A percentile compares a stretch with the other conserved stretches of the same genome.
Evolutionary conservation across 2,329 filamentous ascomycete species (phyloP).

Genomic region (Penicillium nordicum): DNA sequence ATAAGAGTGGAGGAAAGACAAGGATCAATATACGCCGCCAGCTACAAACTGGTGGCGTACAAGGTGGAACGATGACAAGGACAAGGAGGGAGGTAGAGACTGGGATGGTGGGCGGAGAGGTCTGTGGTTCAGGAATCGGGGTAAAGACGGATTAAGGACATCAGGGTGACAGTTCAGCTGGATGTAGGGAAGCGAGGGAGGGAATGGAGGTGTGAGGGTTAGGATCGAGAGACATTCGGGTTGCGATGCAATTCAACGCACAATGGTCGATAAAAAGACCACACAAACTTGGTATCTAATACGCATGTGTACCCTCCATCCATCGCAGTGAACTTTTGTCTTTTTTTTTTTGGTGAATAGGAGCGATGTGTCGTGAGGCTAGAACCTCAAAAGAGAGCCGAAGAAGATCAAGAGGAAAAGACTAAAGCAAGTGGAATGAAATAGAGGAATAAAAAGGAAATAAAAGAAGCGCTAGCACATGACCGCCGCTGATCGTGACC

Average conservation of each 20-base stretch:
- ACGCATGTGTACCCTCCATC: conserved; percentile 18
- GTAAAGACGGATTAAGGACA: conserved; percentile 2
- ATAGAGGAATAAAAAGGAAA: conserved; percentile 17
- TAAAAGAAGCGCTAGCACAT: conserved; percentile 26
- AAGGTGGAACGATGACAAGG: conserved; percentile 6
- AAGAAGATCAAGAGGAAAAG: conserved; percentile 9
- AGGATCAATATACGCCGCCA: conserved; percentile 4
- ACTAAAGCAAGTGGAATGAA: conserved; percentile 8
- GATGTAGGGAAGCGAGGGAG: conserved; percentile 1
- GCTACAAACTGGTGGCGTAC: not conserved
- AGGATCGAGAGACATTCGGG: conserved; percentile 12
- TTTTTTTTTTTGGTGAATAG: conserved; percentile 22
- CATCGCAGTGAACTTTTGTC: conserved; percentile 26
- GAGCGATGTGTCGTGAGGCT: conserved; percentile 12
- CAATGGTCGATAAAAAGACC: conserved; percentile 15
- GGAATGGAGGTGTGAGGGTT: not conserved
- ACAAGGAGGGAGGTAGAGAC: conserved; percentile 3
- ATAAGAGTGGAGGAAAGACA: conserved; percentile 4
- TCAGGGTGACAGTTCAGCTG: conserved; percentile 4
- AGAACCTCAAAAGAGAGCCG: not conserved
- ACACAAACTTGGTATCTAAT: conserved; percentile 25
- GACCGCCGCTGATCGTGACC: conserved; percentile 31
- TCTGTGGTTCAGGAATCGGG: not conserved
- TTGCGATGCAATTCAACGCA: conserved; percentile 21
- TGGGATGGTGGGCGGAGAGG: conserved; percentile 1